These are phyloP conservation scores for Naganishia randhawae DNA, from an alignment of 768 basidiomycete species.

Conservation along the genomic window DNA sequence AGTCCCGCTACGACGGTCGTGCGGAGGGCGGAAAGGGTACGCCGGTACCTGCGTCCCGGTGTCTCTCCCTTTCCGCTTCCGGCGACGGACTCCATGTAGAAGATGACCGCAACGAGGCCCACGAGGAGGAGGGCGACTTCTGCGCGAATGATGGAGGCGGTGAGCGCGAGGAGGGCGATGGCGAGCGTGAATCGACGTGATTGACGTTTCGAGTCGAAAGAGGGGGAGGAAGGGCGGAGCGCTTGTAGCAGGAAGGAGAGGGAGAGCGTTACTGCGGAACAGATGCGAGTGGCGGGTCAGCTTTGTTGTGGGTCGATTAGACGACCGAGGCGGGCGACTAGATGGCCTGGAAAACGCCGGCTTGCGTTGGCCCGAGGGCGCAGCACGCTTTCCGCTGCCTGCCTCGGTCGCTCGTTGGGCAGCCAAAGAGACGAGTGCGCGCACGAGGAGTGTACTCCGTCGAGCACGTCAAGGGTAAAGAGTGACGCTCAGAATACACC, in stretches of 20 bases:
- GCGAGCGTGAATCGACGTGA: constrained; percentile 42
- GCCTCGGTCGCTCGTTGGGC: too few relatives aligned
- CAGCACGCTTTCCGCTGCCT: too few relatives aligned
- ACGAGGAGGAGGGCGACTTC: constrained; percentile 70
- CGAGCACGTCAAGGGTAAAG: too few relatives aligned
- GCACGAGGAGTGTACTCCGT: too few relatives aligned
- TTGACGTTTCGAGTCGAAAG: background rate
- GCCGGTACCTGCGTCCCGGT: background rate
- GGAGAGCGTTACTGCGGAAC: background rate
- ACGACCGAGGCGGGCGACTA: background rate
- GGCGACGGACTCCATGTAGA: constrained; percentile 47
- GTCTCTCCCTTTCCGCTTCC: background rate
- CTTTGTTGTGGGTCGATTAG: background rate
- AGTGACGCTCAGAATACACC: too few relatives aligned
- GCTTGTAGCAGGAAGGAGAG: background rate
- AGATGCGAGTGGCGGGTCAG: background rate
- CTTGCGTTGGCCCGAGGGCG: too few relatives aligned
- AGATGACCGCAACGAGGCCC: constrained; percentile 54
- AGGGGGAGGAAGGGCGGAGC: background rate
- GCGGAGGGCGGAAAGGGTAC: constrained; percentile 10
- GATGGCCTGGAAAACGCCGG: too few relatives aligned
- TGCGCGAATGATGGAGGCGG: constrained; percentile 70
- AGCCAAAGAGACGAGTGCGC: too few relatives aligned
- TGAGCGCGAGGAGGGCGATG: constrained; percentile 63
- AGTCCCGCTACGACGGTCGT: constrained; percentile 40